These are phyloP conservation scores for Thielaviopsis euricoi DNA, from an alignment of 2,329 filamentous ascomycete genomes.

Conservation along the genomic window DNA sequence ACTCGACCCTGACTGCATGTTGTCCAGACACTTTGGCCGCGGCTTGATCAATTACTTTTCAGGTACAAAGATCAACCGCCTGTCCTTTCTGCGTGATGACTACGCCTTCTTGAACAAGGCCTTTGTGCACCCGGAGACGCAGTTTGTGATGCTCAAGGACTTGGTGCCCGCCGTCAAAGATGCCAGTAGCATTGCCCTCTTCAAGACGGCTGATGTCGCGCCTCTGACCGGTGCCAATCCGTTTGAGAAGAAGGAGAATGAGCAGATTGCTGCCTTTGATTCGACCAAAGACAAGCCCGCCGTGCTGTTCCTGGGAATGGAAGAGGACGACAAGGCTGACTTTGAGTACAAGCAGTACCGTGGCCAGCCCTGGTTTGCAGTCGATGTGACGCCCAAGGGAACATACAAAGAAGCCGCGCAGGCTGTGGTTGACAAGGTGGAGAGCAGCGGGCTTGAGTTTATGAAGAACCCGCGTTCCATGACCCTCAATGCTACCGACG, in stretches of 20 bases:
- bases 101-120: constrained; percentile 53
- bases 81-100: constrained; percentile 61
- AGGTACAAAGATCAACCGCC: constrained; percentile 59
- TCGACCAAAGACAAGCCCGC: constrained; percentile 50
- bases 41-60: constrained; percentile 77
- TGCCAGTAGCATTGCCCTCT: constrained; percentile 47
- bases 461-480: constrained; percentile 29
- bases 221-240: constrained; percentile 54
- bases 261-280: constrained; percentile 57
- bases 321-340: constrained; percentile 39
- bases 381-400: constrained; percentile 68
- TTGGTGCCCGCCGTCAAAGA: constrained; percentile 52
- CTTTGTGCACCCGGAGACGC: constrained; percentile 45
- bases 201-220: constrained; percentile 51
- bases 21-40: constrained; percentile 60
- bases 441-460: constrained; percentile 2
- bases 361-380: constrained; percentile 72
- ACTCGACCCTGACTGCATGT: constrained; percentile 40
- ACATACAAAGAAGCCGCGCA: constrained; percentile 45
- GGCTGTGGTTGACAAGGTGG: constrained; percentile 20
- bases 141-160: constrained; percentile 65
- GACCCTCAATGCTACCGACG: constrained; percentile 23
- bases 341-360: constrained; percentile 54
- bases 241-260: constrained; percentile 55
- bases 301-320: constrained; percentile 70